Evolutionary conservation across 108 stramenopile species (phyloP).

Genomic region (Cyclostephanos tholiformis): DNA sequence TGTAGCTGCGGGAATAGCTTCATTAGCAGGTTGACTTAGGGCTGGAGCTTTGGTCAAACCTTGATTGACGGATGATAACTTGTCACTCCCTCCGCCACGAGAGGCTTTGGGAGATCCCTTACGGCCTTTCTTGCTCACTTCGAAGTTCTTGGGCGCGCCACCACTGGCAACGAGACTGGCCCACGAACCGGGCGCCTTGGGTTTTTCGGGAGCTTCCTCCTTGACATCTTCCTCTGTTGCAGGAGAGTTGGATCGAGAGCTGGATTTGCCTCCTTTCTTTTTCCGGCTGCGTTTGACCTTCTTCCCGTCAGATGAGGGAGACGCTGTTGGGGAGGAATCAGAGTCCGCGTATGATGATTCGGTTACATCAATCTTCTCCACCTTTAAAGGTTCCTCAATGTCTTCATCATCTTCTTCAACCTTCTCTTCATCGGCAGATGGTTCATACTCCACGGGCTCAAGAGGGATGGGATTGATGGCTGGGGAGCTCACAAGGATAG

Average conservation of each 20-base stretch:
- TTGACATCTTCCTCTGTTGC: slow-evolving; percentile 9
- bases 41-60: slow-evolving; percentile 36
- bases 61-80: slow-evolving; percentile 8
- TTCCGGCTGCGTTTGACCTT: slow-evolving; percentile 26
- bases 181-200: slow-evolving; percentile 78
- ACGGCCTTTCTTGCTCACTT: slow-evolving; percentile 24
- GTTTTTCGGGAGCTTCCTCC: slow-evolving; percentile 32
- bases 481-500: neutral
- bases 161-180: slow-evolving; percentile 80
- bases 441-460: slow-evolving; percentile 33
- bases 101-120: slow-evolving; percentile 34
- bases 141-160: slow-evolving; percentile 26
- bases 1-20: slow-evolving; percentile 3
- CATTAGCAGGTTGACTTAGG: slow-evolving; percentile 24
- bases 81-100: slow-evolving; percentile 18
- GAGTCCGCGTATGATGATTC: slow-evolving; percentile 38
- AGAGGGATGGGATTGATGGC: slow-evolving; percentile 10
- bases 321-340: slow-evolving; percentile 10
- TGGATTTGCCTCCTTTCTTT: slow-evolving; percentile 46
- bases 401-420: slow-evolving; percentile 19
- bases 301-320: slow-evolving; percentile 32
- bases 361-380: slow-evolving; percentile 40
- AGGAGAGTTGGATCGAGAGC: slow-evolving; percentile 47
- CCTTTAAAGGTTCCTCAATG: slow-evolving; percentile 31
- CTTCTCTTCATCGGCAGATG: slow-evolving; percentile 43